phyloP scores from a whole-genome alignment of 2,329 filamentous ascomycete species.

The Epichloe brachyelytri region DNA sequence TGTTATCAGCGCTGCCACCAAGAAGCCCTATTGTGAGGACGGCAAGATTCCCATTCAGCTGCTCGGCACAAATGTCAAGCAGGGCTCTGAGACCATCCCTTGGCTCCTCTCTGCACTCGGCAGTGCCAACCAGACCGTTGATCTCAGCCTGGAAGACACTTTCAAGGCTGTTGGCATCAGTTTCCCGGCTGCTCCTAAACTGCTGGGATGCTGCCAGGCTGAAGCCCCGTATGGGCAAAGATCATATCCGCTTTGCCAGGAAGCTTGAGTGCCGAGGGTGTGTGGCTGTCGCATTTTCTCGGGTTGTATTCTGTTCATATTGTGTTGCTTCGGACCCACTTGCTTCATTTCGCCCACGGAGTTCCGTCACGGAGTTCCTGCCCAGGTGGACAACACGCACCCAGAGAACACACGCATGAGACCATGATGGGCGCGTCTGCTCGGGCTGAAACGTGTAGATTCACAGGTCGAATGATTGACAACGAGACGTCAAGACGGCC shows the following conservation, averaged over 20 bases:
- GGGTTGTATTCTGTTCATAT: not conserved
- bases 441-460: not conserved
- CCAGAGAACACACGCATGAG: not conserved
- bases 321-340: not conserved
- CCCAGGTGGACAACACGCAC: not conserved
- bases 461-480: conserved; percentile 3
- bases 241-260: not conserved
- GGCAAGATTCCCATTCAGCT: conserved; percentile 43
- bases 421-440: not conserved
- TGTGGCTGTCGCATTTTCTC: not conserved
- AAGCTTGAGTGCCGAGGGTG: not conserved
- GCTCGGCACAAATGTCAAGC: conserved; percentile 36
- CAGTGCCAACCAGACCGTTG: conserved; percentile 35
- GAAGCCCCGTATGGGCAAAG: not conserved
- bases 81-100: conserved; percentile 36
- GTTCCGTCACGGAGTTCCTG: not conserved
- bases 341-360: not conserved
- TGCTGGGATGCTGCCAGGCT: not conserved
- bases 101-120: conserved; percentile 45
- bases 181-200: conserved; percentile 4
- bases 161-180: conserved; percentile 15
- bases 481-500: not conserved
- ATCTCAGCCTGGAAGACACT: conserved; percentile 36
- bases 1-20: conserved; percentile 28
- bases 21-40: conserved; percentile 37